Evolutionary conservation across 441 rosid species (phyloP), one percentile per base, ranked within the genome.

Genomic region (Dalechampia spathulata): DNA sequence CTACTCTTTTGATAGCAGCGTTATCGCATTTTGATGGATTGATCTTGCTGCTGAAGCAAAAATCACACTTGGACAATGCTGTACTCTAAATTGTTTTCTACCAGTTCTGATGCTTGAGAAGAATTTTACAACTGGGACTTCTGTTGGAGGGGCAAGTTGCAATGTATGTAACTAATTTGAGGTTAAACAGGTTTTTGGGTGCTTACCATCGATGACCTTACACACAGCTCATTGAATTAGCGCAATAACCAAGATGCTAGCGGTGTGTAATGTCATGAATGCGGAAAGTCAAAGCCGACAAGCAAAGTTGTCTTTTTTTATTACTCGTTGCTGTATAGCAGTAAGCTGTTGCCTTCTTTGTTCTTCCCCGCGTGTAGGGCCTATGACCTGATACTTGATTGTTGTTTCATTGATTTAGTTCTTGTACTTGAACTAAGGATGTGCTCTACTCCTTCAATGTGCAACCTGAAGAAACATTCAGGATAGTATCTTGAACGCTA

Each of bases 101-200:
- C 49, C n/a, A 44, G 56, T 36, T 15, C 45, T 21, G 41, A 41
- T 44, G 59, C 60, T 34, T 41, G 20, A 47, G 49, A 56, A 54
- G 59, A 43, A 25, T 19, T 39, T 39, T 34, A 32, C 27, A 22
- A 8, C 46, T 13, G 54, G 26, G 16, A 46, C 57, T 49, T 19
- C 42, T 19, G 38, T 21, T 47, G 46, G 53, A 62, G 48, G 55
- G n/a, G 51, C 37, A 50, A 49, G 45, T 57, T 66, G 63, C 71
- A 59, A 39, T 61, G 53, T 57, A 54, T 30, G 57, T 38, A 50
- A 49, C 68, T 61, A 59, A 68, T 70, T 60, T 57, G 66, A 36
- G n/a, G 66, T 21, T 50, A 46, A 62, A 52, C 51, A 54, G 28
- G 36, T 59, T 28, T 23, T 22, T 3, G n/a, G 14, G 62, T 51